These are phyloP conservation scores for Babesia gibsoni DNA, from an alignment of 169 alveolate species.

Conservation along the genomic window DNA sequence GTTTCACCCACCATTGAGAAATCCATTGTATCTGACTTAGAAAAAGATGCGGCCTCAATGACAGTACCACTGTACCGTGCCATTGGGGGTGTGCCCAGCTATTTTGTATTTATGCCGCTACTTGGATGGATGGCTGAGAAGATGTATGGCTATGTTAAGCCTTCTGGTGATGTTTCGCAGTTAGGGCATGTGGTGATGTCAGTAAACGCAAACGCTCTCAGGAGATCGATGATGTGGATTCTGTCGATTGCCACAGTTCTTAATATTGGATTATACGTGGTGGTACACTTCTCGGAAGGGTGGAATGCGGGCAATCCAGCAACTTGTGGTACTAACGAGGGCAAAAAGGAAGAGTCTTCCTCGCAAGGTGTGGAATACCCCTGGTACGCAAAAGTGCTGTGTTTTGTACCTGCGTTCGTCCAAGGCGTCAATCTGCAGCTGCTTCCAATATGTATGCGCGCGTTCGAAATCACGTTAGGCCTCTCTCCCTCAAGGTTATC, in stretches of 20 bases:
- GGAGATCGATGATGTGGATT: constrained; percentile 20
- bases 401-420: too few relatives aligned
- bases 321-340: too few relatives aligned
- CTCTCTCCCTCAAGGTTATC: too few relatives aligned
- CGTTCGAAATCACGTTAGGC: too few relatives aligned
- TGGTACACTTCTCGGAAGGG: constrained; percentile 10
- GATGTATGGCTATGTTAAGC: constrained; percentile 69
- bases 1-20: constrained; percentile 89
- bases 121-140: constrained; percentile 84
- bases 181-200: not conserved
- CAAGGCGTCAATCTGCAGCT: too few relatives aligned
- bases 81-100: constrained; percentile 84
- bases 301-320: too few relatives aligned
- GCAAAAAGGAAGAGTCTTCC: too few relatives aligned
- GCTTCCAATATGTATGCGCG: too few relatives aligned
- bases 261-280: constrained; percentile 7
- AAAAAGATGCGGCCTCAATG: constrained; percentile 86
- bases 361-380: too few relatives aligned
- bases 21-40: constrained; percentile 86
- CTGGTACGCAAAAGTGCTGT: too few relatives aligned
- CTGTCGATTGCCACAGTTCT: not conserved
- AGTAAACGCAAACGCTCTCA: constrained; percentile 10
- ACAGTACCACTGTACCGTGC: constrained; percentile 79
- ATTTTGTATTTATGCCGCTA: constrained; percentile 83
- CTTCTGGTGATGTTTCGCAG: not conserved